Evolutionary conservation across 371 early-diverging fungal species (phyloP).

Genomic region (Mucor mucedo): DNA sequence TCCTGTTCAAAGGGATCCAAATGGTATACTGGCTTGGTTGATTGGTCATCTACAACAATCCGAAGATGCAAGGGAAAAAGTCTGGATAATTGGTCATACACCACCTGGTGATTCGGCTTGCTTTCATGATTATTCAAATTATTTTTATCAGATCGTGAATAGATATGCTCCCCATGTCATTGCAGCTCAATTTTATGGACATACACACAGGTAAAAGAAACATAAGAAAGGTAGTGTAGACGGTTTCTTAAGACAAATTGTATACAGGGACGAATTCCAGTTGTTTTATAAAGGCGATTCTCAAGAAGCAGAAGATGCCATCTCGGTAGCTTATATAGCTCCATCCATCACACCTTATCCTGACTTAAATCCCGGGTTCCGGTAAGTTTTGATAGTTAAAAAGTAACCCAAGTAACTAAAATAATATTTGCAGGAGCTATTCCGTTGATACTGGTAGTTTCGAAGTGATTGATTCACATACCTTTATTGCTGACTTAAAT

Average conservation of each 20-base stretch:
- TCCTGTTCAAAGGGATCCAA: slow-evolving; percentile 51
- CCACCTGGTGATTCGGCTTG: slow-evolving; percentile 59
- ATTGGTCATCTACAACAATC: slow-evolving; percentile 56
- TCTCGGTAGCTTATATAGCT: slow-evolving; percentile 56
- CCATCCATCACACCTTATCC: slow-evolving; percentile 61
- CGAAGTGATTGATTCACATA: slow-evolving; percentile 62
- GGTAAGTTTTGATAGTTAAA: slow-evolving; percentile 21
- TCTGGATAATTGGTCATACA: slow-evolving; percentile 68
- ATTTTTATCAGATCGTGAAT: slow-evolving; percentile 63
- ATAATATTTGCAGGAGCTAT: slow-evolving; percentile 42
- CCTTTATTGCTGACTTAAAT: slow-evolving; percentile 58
- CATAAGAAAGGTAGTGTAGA: neutral
- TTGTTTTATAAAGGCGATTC: slow-evolving; percentile 47
- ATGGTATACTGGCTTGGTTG: slow-evolving; percentile 58
- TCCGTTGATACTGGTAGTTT: slow-evolving; percentile 59
- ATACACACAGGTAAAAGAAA: slow-evolving; percentile 53
- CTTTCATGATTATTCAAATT: slow-evolving; percentile 62
- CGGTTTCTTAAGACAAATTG: neutral
- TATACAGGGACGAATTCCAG: slow-evolving; percentile 54
- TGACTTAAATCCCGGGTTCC: slow-evolving; percentile 61
- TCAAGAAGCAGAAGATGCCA: slow-evolving; percentile 49
- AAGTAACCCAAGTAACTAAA: neutral
- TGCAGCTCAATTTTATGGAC: slow-evolving; percentile 67
- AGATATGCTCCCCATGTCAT: slow-evolving; percentile 66
- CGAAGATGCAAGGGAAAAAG: slow-evolving; percentile 57